Conservation (phyloP, 2,329 filamentous ascomycete species). For the Fusarium sp. region DNA sequence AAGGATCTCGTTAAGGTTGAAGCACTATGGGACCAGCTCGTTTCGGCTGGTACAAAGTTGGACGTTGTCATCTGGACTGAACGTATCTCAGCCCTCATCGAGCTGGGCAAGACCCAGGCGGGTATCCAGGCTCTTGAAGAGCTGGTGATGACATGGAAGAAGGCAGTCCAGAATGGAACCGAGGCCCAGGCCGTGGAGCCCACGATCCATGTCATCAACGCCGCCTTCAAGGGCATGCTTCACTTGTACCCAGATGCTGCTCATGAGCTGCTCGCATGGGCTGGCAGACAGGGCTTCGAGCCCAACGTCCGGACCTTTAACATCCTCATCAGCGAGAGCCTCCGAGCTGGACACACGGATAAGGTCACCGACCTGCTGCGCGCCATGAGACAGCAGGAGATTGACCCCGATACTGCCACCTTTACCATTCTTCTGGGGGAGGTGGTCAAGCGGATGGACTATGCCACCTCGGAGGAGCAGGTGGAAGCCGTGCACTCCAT, state of each 20-base stretch:
- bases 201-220: constrained; percentile 75
- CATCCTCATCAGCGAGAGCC: constrained; percentile 71
- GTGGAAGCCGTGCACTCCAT: constrained; percentile 63
- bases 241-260: constrained; percentile 62
- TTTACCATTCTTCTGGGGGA: constrained; percentile 79
- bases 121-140: constrained; percentile 75
- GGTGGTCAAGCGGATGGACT: constrained; percentile 58
- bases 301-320: constrained; percentile 75
- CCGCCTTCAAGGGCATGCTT: constrained; percentile 74
- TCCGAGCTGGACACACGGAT: constrained; percentile 61
- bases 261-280: constrained; percentile 69
- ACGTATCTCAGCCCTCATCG: constrained; percentile 75
- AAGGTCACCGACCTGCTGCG: constrained; percentile 66
- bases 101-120: constrained; percentile 62
- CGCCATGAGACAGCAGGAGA: constrained; percentile 67
- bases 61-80: constrained; percentile 78
- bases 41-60: constrained; percentile 67
- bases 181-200: constrained; percentile 63
- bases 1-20: constrained; percentile 71
- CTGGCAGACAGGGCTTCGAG: constrained; percentile 64
- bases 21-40: constrained; percentile 75
- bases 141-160: constrained; percentile 72
- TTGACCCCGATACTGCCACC: constrained; percentile 75
- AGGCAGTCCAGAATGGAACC: constrained; percentile 47
- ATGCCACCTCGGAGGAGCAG: constrained; percentile 62